These are phyloP conservation scores for Agrocybe praecox DNA, from an alignment of 768 basidiomycete species.

Conservation along the genomic window DNA sequence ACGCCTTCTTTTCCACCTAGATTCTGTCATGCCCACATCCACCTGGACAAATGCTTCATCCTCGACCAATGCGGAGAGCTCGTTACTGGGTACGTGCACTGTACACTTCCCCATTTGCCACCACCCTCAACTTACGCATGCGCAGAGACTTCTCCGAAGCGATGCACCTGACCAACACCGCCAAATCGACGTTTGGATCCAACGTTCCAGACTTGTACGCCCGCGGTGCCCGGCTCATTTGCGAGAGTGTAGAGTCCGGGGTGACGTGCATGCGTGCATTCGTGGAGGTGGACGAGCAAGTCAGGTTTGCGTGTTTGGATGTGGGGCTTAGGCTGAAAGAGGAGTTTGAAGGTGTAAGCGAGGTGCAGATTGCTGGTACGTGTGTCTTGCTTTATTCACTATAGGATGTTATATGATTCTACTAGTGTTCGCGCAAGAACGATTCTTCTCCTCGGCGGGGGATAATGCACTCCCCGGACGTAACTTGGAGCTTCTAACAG, in stretches of 20 bases:
- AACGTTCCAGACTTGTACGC: slow-evolving; percentile 46
- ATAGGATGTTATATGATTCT: neutral
- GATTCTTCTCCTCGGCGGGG: slow-evolving; percentile 48
- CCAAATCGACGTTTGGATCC: slow-evolving; percentile 51
- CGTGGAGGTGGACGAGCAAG: slow-evolving; percentile 61
- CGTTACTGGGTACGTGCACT: slow-evolving; percentile 46
- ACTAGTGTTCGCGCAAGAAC: slow-evolving; percentile 66
- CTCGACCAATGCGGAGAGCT: slow-evolving; percentile 56
- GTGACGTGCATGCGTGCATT: slow-evolving; percentile 71
- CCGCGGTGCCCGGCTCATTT: slow-evolving; percentile 55
- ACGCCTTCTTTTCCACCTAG: slow-evolving; percentile 6
- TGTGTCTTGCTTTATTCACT: slow-evolving; percentile 8
- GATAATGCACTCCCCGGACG: slow-evolving; percentile 36
- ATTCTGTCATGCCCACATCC: slow-evolving; percentile 66
- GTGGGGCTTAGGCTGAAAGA: slow-evolving; percentile 49
- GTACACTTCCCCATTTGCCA: slow-evolving; percentile 1
- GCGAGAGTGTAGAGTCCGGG: slow-evolving; percentile 60
- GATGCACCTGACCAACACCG: slow-evolving; percentile 49
- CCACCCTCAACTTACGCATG: slow-evolving; percentile 6
- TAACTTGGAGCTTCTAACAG: slow-evolving; percentile 47
- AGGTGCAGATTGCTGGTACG: slow-evolving; percentile 60
- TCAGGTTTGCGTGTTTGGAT: slow-evolving; percentile 57
- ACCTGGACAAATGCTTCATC: slow-evolving; percentile 72
- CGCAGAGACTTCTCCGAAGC: slow-evolving; percentile 59
- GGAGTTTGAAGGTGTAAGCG: slow-evolving; percentile 46